Conservation (phyloP, 768 basidiomycete species). For the Naganishia onofrii region DNA sequence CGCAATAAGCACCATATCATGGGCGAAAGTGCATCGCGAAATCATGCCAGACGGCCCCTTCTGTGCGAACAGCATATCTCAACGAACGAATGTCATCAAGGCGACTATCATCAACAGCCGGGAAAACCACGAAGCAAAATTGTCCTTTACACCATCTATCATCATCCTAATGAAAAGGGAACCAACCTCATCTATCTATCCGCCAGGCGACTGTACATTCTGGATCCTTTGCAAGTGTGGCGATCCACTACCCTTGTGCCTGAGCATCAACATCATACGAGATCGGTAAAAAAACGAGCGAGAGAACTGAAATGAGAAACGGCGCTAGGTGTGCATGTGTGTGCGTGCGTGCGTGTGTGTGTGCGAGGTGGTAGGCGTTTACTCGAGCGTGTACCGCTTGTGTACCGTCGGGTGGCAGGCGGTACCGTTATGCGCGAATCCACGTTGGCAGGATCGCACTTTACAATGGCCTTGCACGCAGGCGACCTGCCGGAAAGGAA, state of each 20-base stretch:
- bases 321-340: too few species aligned
- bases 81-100: too few species aligned
- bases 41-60: too few species aligned
- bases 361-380: too few species aligned
- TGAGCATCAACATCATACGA: background rate
- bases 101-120: too few species aligned
- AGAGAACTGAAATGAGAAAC: background rate
- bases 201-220: background rate
- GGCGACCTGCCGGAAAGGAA: background rate
- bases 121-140: too few species aligned
- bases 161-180: too few species aligned
- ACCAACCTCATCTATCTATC: background rate
- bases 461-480: slow-evolving; percentile 18
- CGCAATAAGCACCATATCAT: too few species aligned
- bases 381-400: slow-evolving; percentile 17
- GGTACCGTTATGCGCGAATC: slow-evolving; percentile 20
- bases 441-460: slow-evolving; percentile 10
- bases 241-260: slow-evolving; percentile 5
- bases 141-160: too few species aligned
- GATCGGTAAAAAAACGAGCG: background rate
- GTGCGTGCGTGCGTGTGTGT: too few species aligned
- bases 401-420: background rate
- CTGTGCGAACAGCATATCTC: too few species aligned
- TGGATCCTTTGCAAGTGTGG: slow-evolving; percentile 1
- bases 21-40: too few species aligned